Base-by-base conservation (phyloP, 2,329 filamentous ascomycete species). In the Aureobasidium sp. region DNA sequence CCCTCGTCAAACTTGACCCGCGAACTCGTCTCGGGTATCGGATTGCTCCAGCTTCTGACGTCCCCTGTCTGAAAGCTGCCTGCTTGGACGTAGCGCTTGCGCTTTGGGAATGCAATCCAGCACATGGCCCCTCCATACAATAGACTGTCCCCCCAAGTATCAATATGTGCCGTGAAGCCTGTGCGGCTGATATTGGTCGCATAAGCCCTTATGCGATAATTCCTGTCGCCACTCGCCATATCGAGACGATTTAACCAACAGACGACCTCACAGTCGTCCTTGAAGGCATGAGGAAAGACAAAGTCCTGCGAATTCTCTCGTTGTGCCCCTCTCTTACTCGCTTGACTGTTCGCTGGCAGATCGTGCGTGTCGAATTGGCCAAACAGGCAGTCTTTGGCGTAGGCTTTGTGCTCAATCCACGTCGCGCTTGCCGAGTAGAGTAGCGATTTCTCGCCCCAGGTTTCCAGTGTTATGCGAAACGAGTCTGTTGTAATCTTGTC, bases 241-340 rank as follows among this genome's bases (percentile, higher is more conserved):
- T 71, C 69, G 1, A 72, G 53, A 3, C 69, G 63, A 45, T 69
- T 70, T 4, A 72, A 62, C 70, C 70, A 72, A 62, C 66, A 68
- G 11, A 71, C 61, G 8, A 72, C 65, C 20, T 67, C 66, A 3
- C 67, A 66, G 1, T 64, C 63, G 27, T 65, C 63, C 2, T 51
- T 62, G 62, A 70, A 69, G 3, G 67, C 42, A 3, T 57, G 62
- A 3, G 66, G 66, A 61, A 70, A 71, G 42, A 44, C 51, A 37
- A 70, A 64, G 4, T 62, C 42, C 22, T 63, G 65, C 29, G 63
- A 62, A 39, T 67, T 63, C 42, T 70, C 68, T 59, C 64, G 62
- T 25, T 64, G 65, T 29, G 64, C 58, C 34, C 51, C 36, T 17
- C 61, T 60, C 52, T 57, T 53, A 17, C n/a, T 61, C 45, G 52